Conservation (phyloP, 192 early-diverging fungal genomes). For the Linnemannia elongata region DNA sequence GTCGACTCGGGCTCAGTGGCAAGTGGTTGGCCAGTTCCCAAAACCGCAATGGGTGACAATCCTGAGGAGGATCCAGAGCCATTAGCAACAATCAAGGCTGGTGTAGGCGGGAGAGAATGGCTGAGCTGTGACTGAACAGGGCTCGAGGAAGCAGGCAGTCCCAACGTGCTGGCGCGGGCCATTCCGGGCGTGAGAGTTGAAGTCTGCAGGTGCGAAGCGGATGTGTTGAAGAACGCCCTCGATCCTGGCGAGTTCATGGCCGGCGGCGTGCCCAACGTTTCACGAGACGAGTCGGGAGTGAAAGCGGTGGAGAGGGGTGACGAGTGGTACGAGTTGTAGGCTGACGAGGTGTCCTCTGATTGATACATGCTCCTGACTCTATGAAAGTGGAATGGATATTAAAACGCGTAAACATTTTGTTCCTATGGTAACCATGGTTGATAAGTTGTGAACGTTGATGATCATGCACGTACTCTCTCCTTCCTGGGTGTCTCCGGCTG, state of each 20-base stretch:
- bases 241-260: constrained; percentile 33
- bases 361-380: constrained; percentile 57
- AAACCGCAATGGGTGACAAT: background rate
- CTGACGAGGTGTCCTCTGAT: constrained; percentile 37
- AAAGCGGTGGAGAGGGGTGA: constrained; percentile 37
- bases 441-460: background rate
- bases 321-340: constrained; percentile 37
- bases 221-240: constrained; percentile 27
- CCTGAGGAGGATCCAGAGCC: background rate
- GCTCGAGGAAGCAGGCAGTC: constrained; percentile 25
- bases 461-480: constrained; percentile 27
- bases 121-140: constrained; percentile 13
- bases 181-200: constrained; percentile 16
- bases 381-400: background rate
- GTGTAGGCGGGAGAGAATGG: constrained; percentile 24
- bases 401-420: background rate
- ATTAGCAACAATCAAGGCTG: constrained; percentile 17
- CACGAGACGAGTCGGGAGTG: constrained; percentile 24
- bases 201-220: constrained; percentile 17
- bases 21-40: background rate
- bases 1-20: constrained; percentile 27
- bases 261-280: constrained; percentile 10
- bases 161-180: constrained; percentile 41
- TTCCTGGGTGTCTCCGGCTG: constrained; percentile 43
- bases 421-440: background rate